phyloP scores from a whole-genome alignment of 2,329 filamentous ascomycete species.

The Fusarium anguioides region DNA sequence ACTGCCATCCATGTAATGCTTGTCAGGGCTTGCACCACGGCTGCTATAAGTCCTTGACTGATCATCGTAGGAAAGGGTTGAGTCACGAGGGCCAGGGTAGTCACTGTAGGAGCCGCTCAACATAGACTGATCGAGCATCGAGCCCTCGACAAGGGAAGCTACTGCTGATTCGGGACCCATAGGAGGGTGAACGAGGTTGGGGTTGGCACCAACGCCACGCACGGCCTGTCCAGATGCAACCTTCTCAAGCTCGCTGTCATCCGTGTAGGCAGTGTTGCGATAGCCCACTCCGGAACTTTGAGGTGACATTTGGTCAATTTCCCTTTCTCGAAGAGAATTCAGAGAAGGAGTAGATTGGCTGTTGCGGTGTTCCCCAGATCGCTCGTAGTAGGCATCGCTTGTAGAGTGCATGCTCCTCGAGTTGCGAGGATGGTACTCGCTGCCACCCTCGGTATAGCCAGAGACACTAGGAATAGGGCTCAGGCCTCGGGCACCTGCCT shows the following conservation, averaged over 20 bases:
- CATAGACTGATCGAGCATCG: conserved; percentile 73
- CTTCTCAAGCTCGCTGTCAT: conserved; percentile 68
- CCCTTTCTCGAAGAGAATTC: conserved; percentile 57
- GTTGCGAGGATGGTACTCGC: conserved; percentile 67
- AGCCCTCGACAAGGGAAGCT: conserved; percentile 85
- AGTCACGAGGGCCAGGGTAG: conserved; percentile 56
- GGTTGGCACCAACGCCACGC: conserved; percentile 76
- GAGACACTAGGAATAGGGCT: conserved; percentile 95
- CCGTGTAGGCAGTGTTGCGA: conserved; percentile 61
- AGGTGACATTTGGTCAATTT: conserved; percentile 64
- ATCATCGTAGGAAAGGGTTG: conserved; percentile 49
- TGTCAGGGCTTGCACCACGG: conserved; percentile 55
- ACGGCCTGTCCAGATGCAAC: conserved; percentile 76
- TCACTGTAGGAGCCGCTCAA: conserved; percentile 67
- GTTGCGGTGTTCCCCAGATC: conserved; percentile 53
- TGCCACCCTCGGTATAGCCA: conserved; percentile 80
- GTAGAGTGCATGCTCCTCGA: conserved; percentile 63
- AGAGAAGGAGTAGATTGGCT: conserved; percentile 52
- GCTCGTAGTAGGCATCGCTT: conserved; percentile 69
- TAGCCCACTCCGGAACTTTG: conserved; percentile 68
- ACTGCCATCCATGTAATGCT: conserved; percentile 55
- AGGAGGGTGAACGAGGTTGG: conserved; percentile 78
- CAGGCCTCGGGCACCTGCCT: conserved; percentile 75
- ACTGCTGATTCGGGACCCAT: conserved; percentile 87
- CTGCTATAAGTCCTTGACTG: conserved; percentile 47